Percentiles rank a stretch among this genome's conserved stretches.
These are phyloP conservation scores for Pythium brassicae DNA, from an alignment of 352 stramenopile species.

Conservation along the genomic window DNA sequence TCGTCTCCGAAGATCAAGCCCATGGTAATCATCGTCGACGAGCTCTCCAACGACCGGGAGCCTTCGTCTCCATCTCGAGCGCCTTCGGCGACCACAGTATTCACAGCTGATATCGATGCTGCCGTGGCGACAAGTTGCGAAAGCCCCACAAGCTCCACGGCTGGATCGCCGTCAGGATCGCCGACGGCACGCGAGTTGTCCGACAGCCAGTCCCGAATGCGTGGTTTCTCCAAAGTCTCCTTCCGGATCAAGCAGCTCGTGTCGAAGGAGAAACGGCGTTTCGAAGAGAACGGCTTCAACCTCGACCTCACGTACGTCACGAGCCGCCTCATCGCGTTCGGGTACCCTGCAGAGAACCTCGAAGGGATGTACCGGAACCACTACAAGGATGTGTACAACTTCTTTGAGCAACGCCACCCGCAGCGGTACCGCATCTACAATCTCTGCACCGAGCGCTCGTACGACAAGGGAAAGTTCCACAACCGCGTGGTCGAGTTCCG, in stretches of 20 bases:
- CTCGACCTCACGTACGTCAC: conserved; percentile 92
- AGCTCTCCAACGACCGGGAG: not conserved
- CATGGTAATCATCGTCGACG: conserved; percentile 13
- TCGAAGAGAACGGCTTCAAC: conserved; percentile 87
- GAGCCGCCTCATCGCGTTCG: conserved; percentile 80
- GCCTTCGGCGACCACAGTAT: not conserved
- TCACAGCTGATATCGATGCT: not conserved
- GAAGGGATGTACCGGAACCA: conserved; percentile 89
- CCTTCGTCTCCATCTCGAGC: not conserved
- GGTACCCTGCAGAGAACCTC: conserved; percentile 85
- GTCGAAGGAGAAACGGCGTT: conserved; percentile 88
- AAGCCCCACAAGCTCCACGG: not conserved
- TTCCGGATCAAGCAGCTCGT: conserved; percentile 81
- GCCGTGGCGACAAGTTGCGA: not conserved
- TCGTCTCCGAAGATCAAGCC: conserved; percentile 17
- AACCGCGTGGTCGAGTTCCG: conserved; percentile 66
- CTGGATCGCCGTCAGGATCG: not conserved
- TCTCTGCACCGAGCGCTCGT: conserved; percentile 83
- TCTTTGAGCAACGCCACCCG: conserved; percentile 83
- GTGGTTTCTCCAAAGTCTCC: conserved; percentile 33
- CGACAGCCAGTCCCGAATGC: conserved; percentile 30
- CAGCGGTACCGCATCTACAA: conserved; percentile 90
- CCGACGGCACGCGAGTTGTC: conserved; percentile 13
- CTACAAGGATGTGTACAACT: conserved; percentile 86
- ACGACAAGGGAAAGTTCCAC: conserved; percentile 79